phyloP scores from a whole-genome alignment of 2,329 filamentous ascomycete genomes.

The Kalmusia sp. region DNA sequence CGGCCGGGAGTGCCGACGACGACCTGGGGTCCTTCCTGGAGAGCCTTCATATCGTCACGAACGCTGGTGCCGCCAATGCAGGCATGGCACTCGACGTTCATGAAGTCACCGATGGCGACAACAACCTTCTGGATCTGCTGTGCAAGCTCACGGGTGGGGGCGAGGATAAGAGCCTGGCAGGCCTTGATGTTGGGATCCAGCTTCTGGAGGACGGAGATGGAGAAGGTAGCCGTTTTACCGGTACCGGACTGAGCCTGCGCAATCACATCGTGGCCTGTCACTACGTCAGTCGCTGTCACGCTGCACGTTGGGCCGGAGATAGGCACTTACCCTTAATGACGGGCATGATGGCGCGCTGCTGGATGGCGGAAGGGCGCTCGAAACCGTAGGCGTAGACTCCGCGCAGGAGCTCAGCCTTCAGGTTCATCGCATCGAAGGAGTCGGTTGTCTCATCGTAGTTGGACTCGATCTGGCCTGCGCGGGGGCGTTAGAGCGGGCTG shows the following conservation, averaged over 20 bases:
- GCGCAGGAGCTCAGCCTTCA: constrained; percentile 96
- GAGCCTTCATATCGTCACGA: constrained; percentile 97
- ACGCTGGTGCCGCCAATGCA: constrained; percentile 99
- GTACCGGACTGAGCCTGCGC: constrained; percentile 99
- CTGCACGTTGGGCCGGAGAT: constrained; percentile 1
- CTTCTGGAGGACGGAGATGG: constrained; percentile 98
- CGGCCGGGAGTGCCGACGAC: constrained; percentile 97
- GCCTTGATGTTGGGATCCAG: constrained; percentile 94
- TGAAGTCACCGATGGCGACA: constrained; percentile 98
- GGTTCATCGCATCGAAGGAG: constrained; percentile 97
- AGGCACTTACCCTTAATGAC: constrained; percentile 90
- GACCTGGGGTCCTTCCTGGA: constrained; percentile 94
- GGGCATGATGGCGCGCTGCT: constrained; percentile 99
- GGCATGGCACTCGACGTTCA: constrained; percentile 98
- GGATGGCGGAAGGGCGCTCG: constrained; percentile 98
- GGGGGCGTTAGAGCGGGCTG: constrained; percentile 26
- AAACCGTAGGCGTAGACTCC: constrained; percentile 99
- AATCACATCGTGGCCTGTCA: constrained; percentile 89
- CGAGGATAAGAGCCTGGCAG: constrained; percentile 97
- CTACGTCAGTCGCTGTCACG: constrained; percentile 30
- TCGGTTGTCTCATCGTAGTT: constrained; percentile 99
- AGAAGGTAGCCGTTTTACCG: constrained; percentile 99
- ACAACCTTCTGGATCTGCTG: constrained; percentile 99
- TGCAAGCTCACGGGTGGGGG: constrained; percentile 96
- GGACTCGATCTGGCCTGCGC: constrained; percentile 95